Conservation (phyloP, 2,329 filamentous ascomycete genomes). For the Acephala macrosclerotiorum region DNA sequence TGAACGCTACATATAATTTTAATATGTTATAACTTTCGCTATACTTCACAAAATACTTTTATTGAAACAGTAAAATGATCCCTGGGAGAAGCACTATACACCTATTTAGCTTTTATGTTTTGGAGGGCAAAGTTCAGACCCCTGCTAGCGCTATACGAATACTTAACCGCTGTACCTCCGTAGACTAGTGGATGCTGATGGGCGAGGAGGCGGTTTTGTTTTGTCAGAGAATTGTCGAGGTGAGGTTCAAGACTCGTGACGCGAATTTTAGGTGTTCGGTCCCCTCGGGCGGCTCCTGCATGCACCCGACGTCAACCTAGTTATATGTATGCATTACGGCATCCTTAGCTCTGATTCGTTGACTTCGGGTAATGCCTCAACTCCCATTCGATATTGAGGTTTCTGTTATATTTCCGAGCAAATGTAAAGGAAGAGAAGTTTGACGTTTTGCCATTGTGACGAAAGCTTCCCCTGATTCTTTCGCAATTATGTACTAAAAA, state of each 20-base stretch:
- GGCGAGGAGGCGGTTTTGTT: background rate
- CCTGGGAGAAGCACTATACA: too few species aligned
- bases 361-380: background rate
- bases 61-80: too few species aligned
- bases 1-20: too few species aligned
- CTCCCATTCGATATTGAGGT: conserved; percentile 2
- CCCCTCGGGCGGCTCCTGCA: background rate
- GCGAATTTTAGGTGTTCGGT: background rate
- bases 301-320: background rate
- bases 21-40: too few species aligned
- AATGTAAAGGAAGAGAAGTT: background rate
- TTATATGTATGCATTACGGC: background rate
- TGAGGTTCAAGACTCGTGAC: conserved; percentile 3
- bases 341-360: background rate
- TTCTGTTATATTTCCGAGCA: conserved; percentile 4
- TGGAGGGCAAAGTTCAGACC: too few species aligned
- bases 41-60: too few species aligned
- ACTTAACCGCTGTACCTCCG: background rate
- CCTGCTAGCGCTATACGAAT: too few species aligned
- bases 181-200: background rate
- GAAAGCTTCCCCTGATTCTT: background rate
- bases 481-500: conserved; percentile 7
- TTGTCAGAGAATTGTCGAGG: conserved; percentile 6
- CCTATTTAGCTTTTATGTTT: too few species aligned
- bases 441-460: conserved; percentile 10